Conservation (phyloP, 192 early-diverging fungal genomes). For the Coemansia sp. region DNA sequence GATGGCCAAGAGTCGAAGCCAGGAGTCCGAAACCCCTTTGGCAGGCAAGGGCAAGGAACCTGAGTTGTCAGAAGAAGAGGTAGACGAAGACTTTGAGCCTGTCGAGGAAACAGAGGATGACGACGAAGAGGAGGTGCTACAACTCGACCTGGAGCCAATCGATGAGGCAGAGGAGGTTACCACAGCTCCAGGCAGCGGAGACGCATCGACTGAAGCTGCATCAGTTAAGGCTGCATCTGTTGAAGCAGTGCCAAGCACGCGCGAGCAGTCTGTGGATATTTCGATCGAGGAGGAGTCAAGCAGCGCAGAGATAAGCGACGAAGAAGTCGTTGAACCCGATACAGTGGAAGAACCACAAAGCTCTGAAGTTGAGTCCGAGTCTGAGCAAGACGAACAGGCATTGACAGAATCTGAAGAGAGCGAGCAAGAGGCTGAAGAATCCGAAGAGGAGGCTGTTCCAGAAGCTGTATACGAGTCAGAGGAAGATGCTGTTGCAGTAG, state of each 20-base stretch:
- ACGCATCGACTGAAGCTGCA: not conserved
- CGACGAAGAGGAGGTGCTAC: conserved; percentile 42
- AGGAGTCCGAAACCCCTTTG: not conserved
- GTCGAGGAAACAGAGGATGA: conserved; percentile 24
- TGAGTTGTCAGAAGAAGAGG: conserved; percentile 19
- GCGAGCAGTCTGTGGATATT: conserved; percentile 15
- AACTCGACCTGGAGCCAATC: conserved; percentile 42
- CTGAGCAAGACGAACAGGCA: not conserved
- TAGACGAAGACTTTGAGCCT: conserved; percentile 37
- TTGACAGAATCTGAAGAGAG: not conserved
- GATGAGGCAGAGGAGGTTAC: conserved; percentile 43
- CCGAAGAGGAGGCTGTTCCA: conserved; percentile 7
- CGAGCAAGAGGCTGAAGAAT: conserved; percentile 14
- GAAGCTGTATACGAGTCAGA: conserved; percentile 6
- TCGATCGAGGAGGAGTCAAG: conserved; percentile 10
- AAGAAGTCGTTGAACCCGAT: conserved; percentile 1
- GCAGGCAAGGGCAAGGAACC: conserved; percentile 19
- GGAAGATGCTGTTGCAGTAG: not conserved
- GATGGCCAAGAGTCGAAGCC: conserved; percentile 27
- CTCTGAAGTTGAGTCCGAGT: conserved; percentile 1
- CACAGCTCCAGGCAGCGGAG: not conserved
- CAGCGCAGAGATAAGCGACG: not conserved
- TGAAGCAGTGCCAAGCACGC: not conserved
- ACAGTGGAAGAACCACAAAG: conserved; percentile 13
- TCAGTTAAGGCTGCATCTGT: not conserved